These are phyloP conservation scores for Rhizophagus prolifer DNA, from an alignment of 192 early-diverging fungal genomes.

Conservation along the genomic window DNA sequence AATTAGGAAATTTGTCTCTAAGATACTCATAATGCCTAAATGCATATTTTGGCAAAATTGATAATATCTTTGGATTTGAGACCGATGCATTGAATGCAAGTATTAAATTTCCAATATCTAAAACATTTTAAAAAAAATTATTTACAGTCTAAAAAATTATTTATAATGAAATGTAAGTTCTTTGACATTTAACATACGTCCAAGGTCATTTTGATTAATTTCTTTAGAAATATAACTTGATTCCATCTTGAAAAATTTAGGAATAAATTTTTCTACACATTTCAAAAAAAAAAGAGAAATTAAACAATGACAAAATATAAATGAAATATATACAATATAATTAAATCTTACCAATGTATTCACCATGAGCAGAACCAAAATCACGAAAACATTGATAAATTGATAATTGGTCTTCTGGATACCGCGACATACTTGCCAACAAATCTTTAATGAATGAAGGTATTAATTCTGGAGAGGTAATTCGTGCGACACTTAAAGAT, in stretches of 20 bases:
- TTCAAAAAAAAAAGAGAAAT: conserved; percentile 31
- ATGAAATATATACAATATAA: neutral
- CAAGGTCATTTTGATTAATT: conserved; percentile 13
- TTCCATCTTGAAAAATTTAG: conserved; percentile 23
- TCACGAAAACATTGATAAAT: conserved; percentile 67
- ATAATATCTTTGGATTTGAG: conserved; percentile 48
- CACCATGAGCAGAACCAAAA: conserved; percentile 63
- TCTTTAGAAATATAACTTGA: conserved; percentile 11
- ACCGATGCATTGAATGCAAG: conserved; percentile 75
- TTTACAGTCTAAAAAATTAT: neutral
- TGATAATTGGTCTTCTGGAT: conserved; percentile 66
- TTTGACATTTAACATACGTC: conserved; percentile 14
- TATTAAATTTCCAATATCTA: conserved; percentile 76
- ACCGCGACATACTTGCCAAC: conserved; percentile 58
- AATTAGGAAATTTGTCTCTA: conserved; percentile 64
- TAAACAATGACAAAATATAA: neutral
- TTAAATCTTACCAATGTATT: conserved; percentile 46
- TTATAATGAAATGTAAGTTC: neutral
- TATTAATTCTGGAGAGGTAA: conserved; percentile 45
- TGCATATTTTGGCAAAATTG: conserved; percentile 69
- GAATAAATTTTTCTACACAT: conserved; percentile 24
- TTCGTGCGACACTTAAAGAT: conserved; percentile 46
- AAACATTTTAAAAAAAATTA: conserved; percentile 1
- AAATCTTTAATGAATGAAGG: conserved; percentile 59
- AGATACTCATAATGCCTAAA: conserved; percentile 77